Conservation (phyloP, 768 basidiomycete species). For the Tubosaeta brunneosetosa region DNA sequence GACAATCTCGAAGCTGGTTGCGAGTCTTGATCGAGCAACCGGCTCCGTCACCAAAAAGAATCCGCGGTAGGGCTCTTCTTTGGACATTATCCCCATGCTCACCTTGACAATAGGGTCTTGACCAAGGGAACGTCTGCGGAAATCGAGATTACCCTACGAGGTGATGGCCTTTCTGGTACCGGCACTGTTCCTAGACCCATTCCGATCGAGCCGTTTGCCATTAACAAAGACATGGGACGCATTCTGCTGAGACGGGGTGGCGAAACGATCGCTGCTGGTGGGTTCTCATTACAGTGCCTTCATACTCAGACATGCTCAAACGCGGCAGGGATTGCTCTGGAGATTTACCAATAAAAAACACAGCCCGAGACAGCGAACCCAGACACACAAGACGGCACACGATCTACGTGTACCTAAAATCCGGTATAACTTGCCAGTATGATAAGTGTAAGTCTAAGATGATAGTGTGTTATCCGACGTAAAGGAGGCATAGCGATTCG, state of each 20-base stretch:
- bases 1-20: slow-evolving; percentile 74
- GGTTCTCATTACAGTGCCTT: slow-evolving; percentile 5
- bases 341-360: slow-evolving; percentile 30
- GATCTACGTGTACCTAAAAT: slow-evolving; percentile 11
- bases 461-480: slow-evolving; percentile 12
- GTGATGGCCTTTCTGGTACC: slow-evolving; percentile 46
- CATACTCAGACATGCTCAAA: slow-evolving; percentile 1
- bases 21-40: slow-evolving; percentile 71
- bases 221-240: slow-evolving; percentile 95
- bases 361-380: slow-evolving; percentile 1
- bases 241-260: slow-evolving; percentile 83
- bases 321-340: slow-evolving; percentile 41
- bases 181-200: slow-evolving; percentile 50
- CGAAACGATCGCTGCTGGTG: slow-evolving; percentile 92
- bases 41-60: slow-evolving; percentile 71
- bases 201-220: slow-evolving; percentile 79
- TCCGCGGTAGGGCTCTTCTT: slow-evolving; percentile 55
- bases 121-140: slow-evolving; percentile 83
- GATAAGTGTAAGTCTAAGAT: slow-evolving; percentile 19
- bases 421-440: slow-evolving; percentile 12
- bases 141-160: slow-evolving; percentile 74
- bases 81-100: slow-evolving; percentile 2
- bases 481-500: slow-evolving; percentile 16
- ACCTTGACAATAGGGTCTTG: slow-evolving; percentile 55
- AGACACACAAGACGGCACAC: slow-evolving; percentile 10